These are phyloP conservation scores for Fusarium sterilihyphosum DNA, from an alignment of 2,329 filamentous ascomycete species.

Conservation along the genomic window DNA sequence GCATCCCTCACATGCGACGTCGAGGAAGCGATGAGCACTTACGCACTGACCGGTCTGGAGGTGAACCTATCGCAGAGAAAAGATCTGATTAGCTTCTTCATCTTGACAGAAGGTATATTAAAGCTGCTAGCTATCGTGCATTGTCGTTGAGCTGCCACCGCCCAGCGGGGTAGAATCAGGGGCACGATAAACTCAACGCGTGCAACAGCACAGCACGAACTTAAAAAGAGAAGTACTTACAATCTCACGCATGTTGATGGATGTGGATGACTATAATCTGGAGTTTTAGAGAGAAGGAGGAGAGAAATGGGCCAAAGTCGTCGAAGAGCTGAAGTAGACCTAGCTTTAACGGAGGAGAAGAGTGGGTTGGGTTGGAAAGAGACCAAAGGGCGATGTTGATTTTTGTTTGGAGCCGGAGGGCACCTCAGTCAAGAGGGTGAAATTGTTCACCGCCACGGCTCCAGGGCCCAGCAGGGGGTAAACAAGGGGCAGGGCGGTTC, in stretches of 20 bases:
- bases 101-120: slow-evolving; percentile 17
- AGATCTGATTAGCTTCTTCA: slow-evolving; percentile 64
- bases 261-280: slow-evolving; percentile 40
- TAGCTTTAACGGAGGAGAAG: slow-evolving; percentile 48
- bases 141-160: slow-evolving; percentile 26
- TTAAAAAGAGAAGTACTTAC: slow-evolving; percentile 57
- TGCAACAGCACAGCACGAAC: slow-evolving; percentile 6
- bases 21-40: slow-evolving; percentile 50
- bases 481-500: slow-evolving; percentile 42
- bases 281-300: slow-evolving; percentile 39
- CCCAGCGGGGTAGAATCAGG: slow-evolving; percentile 53
- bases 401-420: slow-evolving; percentile 47
- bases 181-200: slow-evolving; percentile 31
- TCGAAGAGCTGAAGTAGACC: slow-evolving; percentile 47
- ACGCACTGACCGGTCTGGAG: slow-evolving; percentile 99
- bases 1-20: slow-evolving; percentile 36
- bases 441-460: slow-evolving; percentile 51
- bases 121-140: slow-evolving; percentile 22
- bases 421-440: slow-evolving; percentile 19
- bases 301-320: slow-evolving; percentile 37
- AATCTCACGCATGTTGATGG: slow-evolving; percentile 73
- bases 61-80: slow-evolving; percentile 82
- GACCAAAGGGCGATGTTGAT: slow-evolving; percentile 48
- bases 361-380: slow-evolving; percentile 41
- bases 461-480: slow-evolving; percentile 35